Evolutionary conservation across 116 monocot species (phyloP), one percentile per base, ranked within the genome.

Genomic region (Posidonia oceanica): DNA sequence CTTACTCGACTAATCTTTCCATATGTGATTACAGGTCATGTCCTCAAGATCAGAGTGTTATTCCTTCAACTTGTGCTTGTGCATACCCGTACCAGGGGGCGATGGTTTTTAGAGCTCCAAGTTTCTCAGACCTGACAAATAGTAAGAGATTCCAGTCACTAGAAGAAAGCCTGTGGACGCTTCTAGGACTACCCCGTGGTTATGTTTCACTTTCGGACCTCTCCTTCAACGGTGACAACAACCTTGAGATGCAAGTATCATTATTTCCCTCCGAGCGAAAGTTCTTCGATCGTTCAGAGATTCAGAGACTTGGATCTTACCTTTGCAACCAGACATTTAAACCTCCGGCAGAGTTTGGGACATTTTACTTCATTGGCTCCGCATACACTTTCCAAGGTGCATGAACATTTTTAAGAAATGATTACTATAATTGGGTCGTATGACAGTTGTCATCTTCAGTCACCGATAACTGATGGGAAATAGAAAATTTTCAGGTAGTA

Each of bases 61-160:
- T 63, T 22, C 87, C 91, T 6, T 57, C 77, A 57, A 87, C 39
- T 15, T 94, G 87, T 56, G 57, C 18, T 20, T 78, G 98, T 51
- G 69, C 81, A 21, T 71, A 83, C 71, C 90, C 98, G 2, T 98
- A 87, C n/a, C 5, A 39, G 29, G 93, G 93, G 14, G 17, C 59
- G 68, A 72, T 98, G 86, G 39, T 80, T 61, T 98, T 90, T 61
- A 76, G 90, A 67, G 93, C 88, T 39, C 98, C 98, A 0, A 77
- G 63, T 36, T 98, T 98, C 75, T 72, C 71, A 2, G 86, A 90
- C 72, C 21, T 93, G 42, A 74, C 68, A 42, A 84, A 90, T 40
- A 40, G 58, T 39, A 72, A 73, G 2, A 13, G 48, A 29, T 98
- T 93, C 69, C 60, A 88, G 42, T 20, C 37, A 20, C 67, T 98